A percentile compares a stretch with the other conserved stretches of the same genome.
Evolutionary conservation across 2,329 filamentous ascomycete species (phyloP).

Genomic region (Ophiosphaerella korrae): DNA sequence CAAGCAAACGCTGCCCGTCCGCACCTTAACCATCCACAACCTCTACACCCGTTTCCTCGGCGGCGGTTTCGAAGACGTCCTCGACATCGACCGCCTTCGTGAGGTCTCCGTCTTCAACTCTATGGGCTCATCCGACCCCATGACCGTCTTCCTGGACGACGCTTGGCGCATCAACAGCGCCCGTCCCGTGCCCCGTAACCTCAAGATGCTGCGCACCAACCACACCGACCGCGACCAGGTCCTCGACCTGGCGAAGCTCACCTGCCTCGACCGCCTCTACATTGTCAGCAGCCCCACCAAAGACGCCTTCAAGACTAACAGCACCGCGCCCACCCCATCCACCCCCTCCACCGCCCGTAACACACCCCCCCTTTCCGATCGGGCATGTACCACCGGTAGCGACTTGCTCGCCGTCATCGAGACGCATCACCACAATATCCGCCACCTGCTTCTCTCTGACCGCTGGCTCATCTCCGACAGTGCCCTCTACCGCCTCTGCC

Average conservation of each 20-base stretch:
- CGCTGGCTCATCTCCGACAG: slow-evolving; percentile 59
- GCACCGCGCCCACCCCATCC: slow-evolving; percentile 32
- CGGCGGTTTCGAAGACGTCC: slow-evolving; percentile 50
- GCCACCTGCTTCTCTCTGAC: slow-evolving; percentile 62
- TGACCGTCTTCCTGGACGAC: slow-evolving; percentile 61
- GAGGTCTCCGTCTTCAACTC: slow-evolving; percentile 61
- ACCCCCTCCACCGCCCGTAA: slow-evolving; percentile 29
- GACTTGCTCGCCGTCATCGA: slow-evolving; percentile 59
- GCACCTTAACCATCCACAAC: slow-evolving; percentile 62
- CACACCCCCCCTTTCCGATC: slow-evolving; percentile 31
- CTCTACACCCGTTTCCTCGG: slow-evolving; percentile 60
- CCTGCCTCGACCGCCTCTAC: slow-evolving; percentile 58
- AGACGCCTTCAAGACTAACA: slow-evolving; percentile 30
- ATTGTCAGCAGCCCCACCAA: slow-evolving; percentile 51
- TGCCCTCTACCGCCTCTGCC: slow-evolving; percentile 58
- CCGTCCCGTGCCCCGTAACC: slow-evolving; percentile 34
- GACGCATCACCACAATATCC: slow-evolving; percentile 56
- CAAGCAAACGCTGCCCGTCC: slow-evolving; percentile 54
- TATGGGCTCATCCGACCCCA: slow-evolving; percentile 53
- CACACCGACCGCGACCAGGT: slow-evolving; percentile 52
- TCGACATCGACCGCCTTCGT: slow-evolving; percentile 50
- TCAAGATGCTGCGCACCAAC: slow-evolving; percentile 59
- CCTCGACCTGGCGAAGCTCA: slow-evolving; percentile 50
- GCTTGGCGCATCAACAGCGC: slow-evolving; percentile 53
- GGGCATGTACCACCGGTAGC: slow-evolving; percentile 45